Evolutionary conservation across 2,329 filamentous ascomycete genomes (phyloP), one percentile per base, ranked within the genome.

Genomic region (Penicillium digitatum): DNA sequence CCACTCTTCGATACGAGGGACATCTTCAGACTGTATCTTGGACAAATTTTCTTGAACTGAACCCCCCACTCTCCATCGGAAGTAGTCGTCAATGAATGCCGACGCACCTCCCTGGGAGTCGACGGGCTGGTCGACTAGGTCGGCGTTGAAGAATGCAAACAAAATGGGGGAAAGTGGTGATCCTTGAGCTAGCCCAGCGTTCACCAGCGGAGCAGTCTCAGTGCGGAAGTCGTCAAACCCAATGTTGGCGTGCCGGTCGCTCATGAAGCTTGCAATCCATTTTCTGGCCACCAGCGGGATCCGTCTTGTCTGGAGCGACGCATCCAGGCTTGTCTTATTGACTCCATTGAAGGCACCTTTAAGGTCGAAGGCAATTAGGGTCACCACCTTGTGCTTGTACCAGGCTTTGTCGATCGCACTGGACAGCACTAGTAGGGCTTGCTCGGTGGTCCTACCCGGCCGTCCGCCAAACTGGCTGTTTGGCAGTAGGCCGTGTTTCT

Each of bases 381-480:
- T 43, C 14, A 50, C 38, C 14, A 49, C 47, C 8, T 42, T 49
- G 4, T 49, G 35, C 2, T 34, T 42, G 14, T 42, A 42, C 38
- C 26, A 49, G 3, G 47, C 47, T 16, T 26, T 22, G 26, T 49
- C 35, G 14, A 68, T 60, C 8, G 54, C 46, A n/a, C 62, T 62
- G 7, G 49, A 40, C 5, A 67, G 59, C 3, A 64, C 44, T 2
- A 66, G 42, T 1, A 68, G 55, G 8, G 63, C 65, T 56, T 68
- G 54, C 29, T 69, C 61, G 1, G 44, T 60, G 5, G 54, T 59
- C 1, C 32, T 29, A 6, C 59, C 62, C 38, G 57, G 59, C 29
- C 65, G 46, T 22, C 53, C 62, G n/a, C 62, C 49, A 45, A 67
- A 68, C 12, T 68, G 39, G 6, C 42, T 68, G 16, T 63, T 47